Conservation (phyloP, 768 basidiomycete genomes). For the Kwoniella shandongensis region DNA sequence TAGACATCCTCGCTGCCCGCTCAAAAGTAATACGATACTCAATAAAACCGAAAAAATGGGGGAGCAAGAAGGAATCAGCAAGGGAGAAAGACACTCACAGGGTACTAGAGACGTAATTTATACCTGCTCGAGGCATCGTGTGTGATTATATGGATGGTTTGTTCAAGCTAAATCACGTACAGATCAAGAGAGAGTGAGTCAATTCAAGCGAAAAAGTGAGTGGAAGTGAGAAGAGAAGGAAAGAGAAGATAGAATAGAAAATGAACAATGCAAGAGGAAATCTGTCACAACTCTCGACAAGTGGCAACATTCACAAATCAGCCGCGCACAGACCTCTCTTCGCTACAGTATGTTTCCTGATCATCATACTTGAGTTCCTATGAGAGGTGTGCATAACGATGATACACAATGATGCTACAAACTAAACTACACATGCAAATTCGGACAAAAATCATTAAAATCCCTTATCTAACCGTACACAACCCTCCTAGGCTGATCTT, state of each 20-base stretch:
- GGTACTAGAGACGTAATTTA: background rate
- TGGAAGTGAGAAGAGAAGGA: no score
- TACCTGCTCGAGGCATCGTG: no score
- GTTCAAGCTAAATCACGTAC: no score
- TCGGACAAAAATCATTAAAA: background rate
- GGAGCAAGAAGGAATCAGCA: no score
- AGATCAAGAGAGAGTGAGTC: background rate
- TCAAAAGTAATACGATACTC: no score
- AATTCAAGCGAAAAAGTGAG: no score
- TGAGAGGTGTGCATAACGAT: background rate
- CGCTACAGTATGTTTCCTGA: background rate
- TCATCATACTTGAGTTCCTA: background rate
- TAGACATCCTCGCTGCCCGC: no score
- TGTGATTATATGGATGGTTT: no score
- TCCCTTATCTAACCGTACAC: constrained; percentile 7
- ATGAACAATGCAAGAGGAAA: background rate
- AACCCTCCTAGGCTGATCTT: constrained; percentile 14
- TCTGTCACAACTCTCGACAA: background rate
- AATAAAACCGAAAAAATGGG: no score
- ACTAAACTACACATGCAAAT: background rate
- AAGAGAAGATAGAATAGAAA: background rate
- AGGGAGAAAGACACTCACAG: background rate
- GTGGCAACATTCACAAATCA: background rate
- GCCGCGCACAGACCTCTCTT: background rate
- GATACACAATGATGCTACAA: background rate